Conservation (phyloP, 2,329 filamentous ascomycete species). For the Didymella arachidicola region DNA sequence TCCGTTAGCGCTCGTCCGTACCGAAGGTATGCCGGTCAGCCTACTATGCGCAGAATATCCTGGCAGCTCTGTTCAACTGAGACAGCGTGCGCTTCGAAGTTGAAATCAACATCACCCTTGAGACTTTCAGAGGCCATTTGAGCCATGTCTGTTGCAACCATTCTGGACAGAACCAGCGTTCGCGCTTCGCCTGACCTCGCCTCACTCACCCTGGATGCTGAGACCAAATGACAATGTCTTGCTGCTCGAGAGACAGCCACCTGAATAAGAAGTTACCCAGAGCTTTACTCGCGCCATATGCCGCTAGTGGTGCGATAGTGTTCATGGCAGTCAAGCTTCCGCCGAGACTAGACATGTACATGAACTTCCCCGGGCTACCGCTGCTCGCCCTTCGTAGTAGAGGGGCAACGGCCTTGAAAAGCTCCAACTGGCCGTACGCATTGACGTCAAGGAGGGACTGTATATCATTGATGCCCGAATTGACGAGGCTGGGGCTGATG, state of each 20-base stretch:
- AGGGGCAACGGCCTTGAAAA: constrained; percentile 23
- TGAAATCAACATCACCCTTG: constrained; percentile 3
- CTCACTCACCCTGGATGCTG: constrained; percentile 26
- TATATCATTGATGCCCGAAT: constrained; percentile 12
- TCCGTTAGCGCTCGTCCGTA: no score
- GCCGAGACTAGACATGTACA: constrained; percentile 24
- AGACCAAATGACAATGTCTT: constrained; percentile 23
- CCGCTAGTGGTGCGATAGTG: constrained; percentile 6
- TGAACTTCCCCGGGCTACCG: constrained; percentile 20
- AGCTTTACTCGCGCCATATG: constrained; percentile 31
- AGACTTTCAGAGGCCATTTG: constrained; percentile 8
- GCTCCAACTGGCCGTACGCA: constrained; percentile 27
- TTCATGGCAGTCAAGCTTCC: constrained; percentile 24
- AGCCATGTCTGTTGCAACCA: constrained; percentile 19
- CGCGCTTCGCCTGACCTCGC: background rate
- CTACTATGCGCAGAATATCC: constrained; percentile 14
- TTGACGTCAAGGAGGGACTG: constrained; percentile 27
- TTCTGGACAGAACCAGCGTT: constrained; percentile 6
- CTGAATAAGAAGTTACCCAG: constrained; percentile 28
- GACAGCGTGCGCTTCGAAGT: constrained; percentile 2
- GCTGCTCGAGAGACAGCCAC: constrained; percentile 28
- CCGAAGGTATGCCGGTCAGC: background rate
- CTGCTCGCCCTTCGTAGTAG: constrained; percentile 14
- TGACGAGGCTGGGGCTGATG: constrained; percentile 1
- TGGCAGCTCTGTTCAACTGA: constrained; percentile 20